A percentile compares a stretch with the other conserved stretches of the same genome.
Conservation (phyloP, 805 yeast species). For the Priceomyces melissophilus region DNA sequence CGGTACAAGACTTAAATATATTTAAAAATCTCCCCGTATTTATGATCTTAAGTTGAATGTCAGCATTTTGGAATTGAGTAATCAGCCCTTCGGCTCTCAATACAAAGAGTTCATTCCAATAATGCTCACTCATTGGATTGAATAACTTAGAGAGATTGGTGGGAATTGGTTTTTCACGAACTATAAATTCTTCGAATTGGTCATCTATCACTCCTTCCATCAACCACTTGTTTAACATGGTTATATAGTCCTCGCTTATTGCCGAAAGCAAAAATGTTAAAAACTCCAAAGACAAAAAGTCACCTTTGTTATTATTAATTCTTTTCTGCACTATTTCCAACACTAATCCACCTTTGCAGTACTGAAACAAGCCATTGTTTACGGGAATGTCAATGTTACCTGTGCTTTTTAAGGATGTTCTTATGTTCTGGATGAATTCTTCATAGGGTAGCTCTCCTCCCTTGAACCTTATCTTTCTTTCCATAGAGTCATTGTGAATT, state of each 20-base stretch:
- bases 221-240: slow-evolving; percentile 78
- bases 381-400: slow-evolving; percentile 50
- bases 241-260: slow-evolving; percentile 60
- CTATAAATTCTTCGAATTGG: slow-evolving; percentile 77
- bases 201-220: slow-evolving; percentile 70
- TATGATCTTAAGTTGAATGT: slow-evolving; percentile 60
- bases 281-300: slow-evolving; percentile 50
- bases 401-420: slow-evolving; percentile 38
- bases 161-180: slow-evolving; percentile 44
- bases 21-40: slow-evolving; percentile 83
- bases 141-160: slow-evolving; percentile 20
- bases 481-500: slow-evolving; percentile 48
- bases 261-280: slow-evolving; percentile 50
- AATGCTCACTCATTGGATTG: slow-evolving; percentile 48
- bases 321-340: slow-evolving; percentile 59
- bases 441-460: slow-evolving; percentile 20
- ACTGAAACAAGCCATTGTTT: slow-evolving; percentile 45
- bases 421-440: slow-evolving; percentile 34
- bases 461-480: slow-evolving; percentile 18
- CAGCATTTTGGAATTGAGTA: slow-evolving; percentile 52
- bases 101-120: slow-evolving; percentile 74
- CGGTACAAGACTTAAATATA: slow-evolving; percentile 60
- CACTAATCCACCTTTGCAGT: slow-evolving; percentile 77
- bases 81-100: slow-evolving; percentile 74
- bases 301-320: slow-evolving; percentile 62